Evolutionary conservation across 208 protist genomes (phyloP).

Genomic region (Herpetomonas samuelpessoai): DNA sequence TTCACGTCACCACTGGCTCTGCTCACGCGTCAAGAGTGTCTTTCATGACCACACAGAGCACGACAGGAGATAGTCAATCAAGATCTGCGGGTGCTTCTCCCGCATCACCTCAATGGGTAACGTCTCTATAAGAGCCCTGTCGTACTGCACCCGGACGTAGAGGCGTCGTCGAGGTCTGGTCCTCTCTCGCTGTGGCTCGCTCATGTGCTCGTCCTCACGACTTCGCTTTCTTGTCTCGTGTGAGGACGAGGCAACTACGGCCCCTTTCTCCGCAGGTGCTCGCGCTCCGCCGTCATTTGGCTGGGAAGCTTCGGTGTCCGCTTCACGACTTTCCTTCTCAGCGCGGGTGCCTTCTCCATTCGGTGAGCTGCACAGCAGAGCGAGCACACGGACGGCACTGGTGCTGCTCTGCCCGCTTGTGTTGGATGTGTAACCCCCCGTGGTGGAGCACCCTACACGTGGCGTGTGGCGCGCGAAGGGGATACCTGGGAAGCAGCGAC

Average conservation of each 20-base stretch:
- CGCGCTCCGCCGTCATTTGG: no score
- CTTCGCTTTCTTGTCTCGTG: no score
- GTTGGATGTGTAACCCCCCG: conserved; percentile 4
- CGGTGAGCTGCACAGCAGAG: conserved; percentile 31
- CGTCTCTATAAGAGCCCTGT: conserved; percentile 56
- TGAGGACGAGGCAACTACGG: no score
- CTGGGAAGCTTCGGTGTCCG: no score
- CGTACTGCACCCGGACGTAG: conserved; percentile 74
- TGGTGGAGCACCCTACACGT: conserved; percentile 21
- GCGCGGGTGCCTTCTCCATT: not conserved
- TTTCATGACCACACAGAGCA: conserved; percentile 57
- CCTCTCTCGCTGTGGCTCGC: no score
- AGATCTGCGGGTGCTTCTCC: conserved; percentile 64
- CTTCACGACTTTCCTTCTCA: not conserved
- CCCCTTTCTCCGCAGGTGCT: no score
- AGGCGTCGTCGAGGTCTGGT: conserved; percentile 19
- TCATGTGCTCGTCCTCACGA: no score
- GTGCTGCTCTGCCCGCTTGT: not conserved
- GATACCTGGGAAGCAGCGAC: conserved; percentile 29
- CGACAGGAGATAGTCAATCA: conserved; percentile 78
- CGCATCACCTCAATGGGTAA: conserved; percentile 71
- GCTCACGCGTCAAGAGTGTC: no score
- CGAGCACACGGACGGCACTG: conserved; percentile 25
- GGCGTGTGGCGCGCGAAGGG: conserved; percentile 36
- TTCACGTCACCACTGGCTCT: no score